Evolutionary conservation across 2,329 filamentous ascomycete genomes (phyloP).

Genomic region (Fusarium avenaceum): DNA sequence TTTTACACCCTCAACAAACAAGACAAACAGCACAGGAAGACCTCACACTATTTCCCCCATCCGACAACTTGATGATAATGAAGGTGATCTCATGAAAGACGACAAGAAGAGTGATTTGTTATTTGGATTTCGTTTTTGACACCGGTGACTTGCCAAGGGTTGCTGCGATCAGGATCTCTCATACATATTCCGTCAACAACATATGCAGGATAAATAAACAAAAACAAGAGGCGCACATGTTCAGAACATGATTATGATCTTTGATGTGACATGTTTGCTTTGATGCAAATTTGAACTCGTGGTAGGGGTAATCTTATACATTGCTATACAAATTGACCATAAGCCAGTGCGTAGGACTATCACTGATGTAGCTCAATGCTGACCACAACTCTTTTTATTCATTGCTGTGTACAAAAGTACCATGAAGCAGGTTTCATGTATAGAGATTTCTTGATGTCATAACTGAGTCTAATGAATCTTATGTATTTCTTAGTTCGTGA

Average conservation of each 20-base stretch:
- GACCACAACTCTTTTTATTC: too few species aligned
- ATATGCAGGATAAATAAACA: constrained; percentile 33
- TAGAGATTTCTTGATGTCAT: too few species aligned
- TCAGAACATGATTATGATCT: constrained; percentile 9
- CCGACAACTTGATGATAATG: constrained; percentile 19
- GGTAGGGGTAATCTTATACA: neutral
- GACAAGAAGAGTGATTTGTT: constrained; percentile 21
- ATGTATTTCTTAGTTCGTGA: neutral
- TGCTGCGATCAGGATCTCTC: constrained; percentile 18
- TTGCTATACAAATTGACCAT: neutral
- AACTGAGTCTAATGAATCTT: neutral
- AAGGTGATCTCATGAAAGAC: constrained; percentile 32
- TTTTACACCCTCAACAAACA: neutral
- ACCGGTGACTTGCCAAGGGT: constrained; percentile 21
- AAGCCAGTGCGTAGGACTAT: too few species aligned
- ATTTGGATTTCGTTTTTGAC: constrained; percentile 31
- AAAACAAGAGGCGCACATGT: constrained; percentile 4
- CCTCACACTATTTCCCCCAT: neutral
- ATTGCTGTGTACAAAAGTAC: too few species aligned
- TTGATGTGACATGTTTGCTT: constrained; percentile 18
- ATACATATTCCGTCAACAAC: constrained; percentile 41
- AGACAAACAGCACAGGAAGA: constrained; percentile 21
- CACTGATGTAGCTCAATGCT: too few species aligned
- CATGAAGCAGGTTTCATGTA: too few species aligned
- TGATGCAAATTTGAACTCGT: neutral